Conservation (phyloP, 805 yeast species). For the Kodamaea restingae region DNA sequence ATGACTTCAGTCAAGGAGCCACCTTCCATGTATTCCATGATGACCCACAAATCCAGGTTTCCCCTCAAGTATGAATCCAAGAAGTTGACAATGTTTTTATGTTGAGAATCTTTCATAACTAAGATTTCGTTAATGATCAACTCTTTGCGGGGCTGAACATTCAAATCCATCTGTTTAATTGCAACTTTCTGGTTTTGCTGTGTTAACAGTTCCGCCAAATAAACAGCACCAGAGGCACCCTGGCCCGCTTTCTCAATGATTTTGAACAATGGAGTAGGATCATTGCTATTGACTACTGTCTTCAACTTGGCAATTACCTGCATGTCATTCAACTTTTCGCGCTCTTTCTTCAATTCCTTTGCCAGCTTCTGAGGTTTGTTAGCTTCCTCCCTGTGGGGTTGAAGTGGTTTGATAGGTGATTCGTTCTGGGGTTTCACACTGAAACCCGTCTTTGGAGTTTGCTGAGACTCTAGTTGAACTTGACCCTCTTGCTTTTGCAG, state of each 20-base stretch:
- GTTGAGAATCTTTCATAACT: constrained; percentile 95
- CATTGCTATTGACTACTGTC: constrained; percentile 75
- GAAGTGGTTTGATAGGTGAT: constrained; percentile 25
- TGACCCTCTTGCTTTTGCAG: not conserved
- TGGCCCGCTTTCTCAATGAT: constrained; percentile 88
- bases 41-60: constrained; percentile 88
- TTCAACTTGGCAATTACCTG: constrained; percentile 79
- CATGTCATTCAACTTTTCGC: constrained; percentile 66
- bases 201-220: constrained; percentile 65
- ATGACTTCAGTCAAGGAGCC: constrained; percentile 95
- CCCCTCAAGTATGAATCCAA: constrained; percentile 85
- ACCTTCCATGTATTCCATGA: constrained; percentile 99
- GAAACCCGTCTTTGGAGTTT: constrained; percentile 8
- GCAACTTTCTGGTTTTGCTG: constrained; percentile 73
- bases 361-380: constrained; percentile 25
- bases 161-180: constrained; percentile 90
- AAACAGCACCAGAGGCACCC: constrained; percentile 97
- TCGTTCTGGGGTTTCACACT: constrained; percentile 15
- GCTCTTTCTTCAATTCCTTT: constrained; percentile 38
- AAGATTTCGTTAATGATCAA: constrained; percentile 91
- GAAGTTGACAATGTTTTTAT: constrained; percentile 91
- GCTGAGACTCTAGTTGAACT: constrained; percentile 3
- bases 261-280: constrained; percentile 80
- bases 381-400: constrained; percentile 15
- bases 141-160: constrained; percentile 90